Evolutionary conservation across 1,284 basidiomycete species (phyloP), one percentile per base, ranked within the genome.

Genomic region (Pulveroboletus sp.): DNA sequence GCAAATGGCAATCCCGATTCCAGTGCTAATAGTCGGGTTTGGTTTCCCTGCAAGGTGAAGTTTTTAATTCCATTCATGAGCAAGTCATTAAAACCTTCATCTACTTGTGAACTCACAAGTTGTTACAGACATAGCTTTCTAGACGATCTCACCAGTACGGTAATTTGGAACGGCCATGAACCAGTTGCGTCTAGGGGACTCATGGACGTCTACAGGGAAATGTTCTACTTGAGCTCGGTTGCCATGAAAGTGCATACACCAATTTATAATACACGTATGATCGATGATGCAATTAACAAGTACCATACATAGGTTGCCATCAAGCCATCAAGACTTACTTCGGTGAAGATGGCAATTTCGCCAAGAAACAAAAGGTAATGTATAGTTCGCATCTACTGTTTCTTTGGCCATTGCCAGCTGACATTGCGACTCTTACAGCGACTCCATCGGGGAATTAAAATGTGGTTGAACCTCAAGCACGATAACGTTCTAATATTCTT

Each of bases 301-400:
- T 15, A n/a, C 29, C 15, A 10, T 26, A 20, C 5, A 9, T 25
- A 63, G 63, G 62, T 62, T 3, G 39, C 62, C 11, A 62, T 65
- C 17, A 62, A 43, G 53, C 51, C 2, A 62, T 65, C 43, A 62
- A 43, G 29, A 44, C 44, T 6, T 55, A 49, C 20, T 49, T 54
- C 17, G 29, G 28, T 7, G 59, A 64, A 5, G 56, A 61, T 6
- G 45, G 25, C 5, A 54, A 66, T 24, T 53, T 58, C 6, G 14
- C 28, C 33, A 64, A 54, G 44, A 65, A 65, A 43, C 46, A 29
- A 29, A 65, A 52, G 36, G 56, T 52, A 26, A 35, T n/a, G 29
- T 31, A 31, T 31, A 8, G 29, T n/a, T n/a, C n/a, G n/a, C n/a
- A n/a, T n/a, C n/a, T n/a, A n/a, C n/a, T 7, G 29, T 8, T 31